Percentiles rank a stretch among this genome's conserved stretches.
Conservation (phyloP, 2,329 filamentous ascomycete genomes). For the Pyricularia grisea region DNA sequence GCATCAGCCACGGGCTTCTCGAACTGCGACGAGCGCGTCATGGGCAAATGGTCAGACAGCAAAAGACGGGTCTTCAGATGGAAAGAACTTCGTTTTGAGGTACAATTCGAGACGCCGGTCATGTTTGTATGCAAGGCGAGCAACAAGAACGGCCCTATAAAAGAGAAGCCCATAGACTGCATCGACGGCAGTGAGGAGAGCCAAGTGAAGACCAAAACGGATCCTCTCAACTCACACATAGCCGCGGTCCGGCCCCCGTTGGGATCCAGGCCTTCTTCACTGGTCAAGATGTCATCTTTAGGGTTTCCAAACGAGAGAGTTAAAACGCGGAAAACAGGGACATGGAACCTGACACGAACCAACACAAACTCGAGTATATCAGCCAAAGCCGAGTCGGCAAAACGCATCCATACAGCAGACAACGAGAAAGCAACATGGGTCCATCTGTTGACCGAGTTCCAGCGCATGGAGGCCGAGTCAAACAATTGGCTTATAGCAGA, state of each 20-base stretch:
- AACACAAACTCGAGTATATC: not conserved
- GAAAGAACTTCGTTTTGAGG: constrained; percentile 38
- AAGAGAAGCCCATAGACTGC: constrained; percentile 19
- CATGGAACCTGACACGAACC: not conserved
- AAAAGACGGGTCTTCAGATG: constrained; percentile 29
- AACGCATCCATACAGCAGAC: constrained; percentile 40
- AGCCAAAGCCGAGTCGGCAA: not conserved
- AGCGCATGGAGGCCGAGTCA: constrained; percentile 39
- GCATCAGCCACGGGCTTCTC: constrained; percentile 39
- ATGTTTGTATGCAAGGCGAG: constrained; percentile 36
- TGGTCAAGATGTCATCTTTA: not conserved
- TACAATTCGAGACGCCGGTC: constrained; percentile 38
- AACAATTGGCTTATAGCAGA: constrained; percentile 32
- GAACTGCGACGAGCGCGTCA: constrained; percentile 36
- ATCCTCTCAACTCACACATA: not conserved
- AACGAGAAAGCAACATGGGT: constrained; percentile 49
- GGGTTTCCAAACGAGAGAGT: constrained; percentile 1
- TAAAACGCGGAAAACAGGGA: not conserved
- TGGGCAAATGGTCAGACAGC: constrained; percentile 33
- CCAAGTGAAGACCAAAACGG: constrained; percentile 1
- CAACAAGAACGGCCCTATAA: constrained; percentile 26
- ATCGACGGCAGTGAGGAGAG: constrained; percentile 29
- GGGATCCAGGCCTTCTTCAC: not conserved
- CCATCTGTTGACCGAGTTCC: constrained; percentile 36
- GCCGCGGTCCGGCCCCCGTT: not conserved